Evolutionary conservation across 2,329 filamentous ascomycete species (phyloP).

Genomic region (Coniochaeta ligniaria): DNA sequence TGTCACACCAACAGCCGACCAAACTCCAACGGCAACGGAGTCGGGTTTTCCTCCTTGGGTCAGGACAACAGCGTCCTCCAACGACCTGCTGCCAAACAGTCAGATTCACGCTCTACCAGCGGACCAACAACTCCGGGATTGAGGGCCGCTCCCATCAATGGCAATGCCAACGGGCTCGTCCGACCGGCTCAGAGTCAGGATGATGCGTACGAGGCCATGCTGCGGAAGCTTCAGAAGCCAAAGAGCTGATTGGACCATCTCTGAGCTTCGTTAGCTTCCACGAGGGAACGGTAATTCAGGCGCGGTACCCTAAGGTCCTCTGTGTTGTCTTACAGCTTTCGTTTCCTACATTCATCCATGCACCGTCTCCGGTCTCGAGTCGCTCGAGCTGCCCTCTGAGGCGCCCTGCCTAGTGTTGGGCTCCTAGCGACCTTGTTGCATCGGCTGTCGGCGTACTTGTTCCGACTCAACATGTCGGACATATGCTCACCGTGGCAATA

Average conservation of each 20-base stretch:
- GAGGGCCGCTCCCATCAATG: not conserved
- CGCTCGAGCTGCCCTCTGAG: not conserved
- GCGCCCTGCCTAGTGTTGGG: not conserved
- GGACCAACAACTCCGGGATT: not conserved
- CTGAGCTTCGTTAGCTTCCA: not conserved
- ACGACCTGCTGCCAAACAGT: not conserved
- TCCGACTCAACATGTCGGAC: not conserved
- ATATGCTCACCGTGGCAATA: not conserved
- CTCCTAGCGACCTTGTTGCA: not conserved
- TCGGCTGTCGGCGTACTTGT: not conserved
- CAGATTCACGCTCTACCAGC: not conserved
- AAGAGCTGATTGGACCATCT: not conserved
- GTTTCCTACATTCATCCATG: not conserved
- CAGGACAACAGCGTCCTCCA: not conserved
- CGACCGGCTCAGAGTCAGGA: not conserved
- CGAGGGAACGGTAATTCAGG: not conserved
- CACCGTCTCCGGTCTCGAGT: not conserved
- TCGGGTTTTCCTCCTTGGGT: not conserved
- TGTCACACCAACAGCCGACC: not conserved
- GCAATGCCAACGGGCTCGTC: not conserved
- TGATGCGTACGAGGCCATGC: not conserved
- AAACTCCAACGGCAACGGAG: not conserved
- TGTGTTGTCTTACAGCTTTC: not conserved
- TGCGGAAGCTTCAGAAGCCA: not conserved
- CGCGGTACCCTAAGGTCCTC: not conserved